Base-by-base conservation (phyloP, 2,329 filamentous ascomycete genomes). In the Phialocephala sp. region DNA sequence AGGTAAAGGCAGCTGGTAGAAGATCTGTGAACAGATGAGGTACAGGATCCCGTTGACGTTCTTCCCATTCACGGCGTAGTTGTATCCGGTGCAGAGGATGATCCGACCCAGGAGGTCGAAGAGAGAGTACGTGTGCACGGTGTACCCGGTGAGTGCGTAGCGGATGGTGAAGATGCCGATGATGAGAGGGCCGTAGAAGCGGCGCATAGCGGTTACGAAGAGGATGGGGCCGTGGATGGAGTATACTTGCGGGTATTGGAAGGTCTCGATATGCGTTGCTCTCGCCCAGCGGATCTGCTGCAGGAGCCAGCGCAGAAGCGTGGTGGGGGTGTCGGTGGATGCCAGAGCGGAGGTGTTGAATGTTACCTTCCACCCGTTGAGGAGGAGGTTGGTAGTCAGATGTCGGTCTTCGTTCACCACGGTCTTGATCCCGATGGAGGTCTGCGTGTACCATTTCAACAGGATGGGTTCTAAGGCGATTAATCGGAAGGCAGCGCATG, bases 351-450 rank as follows among this genome's bases (percentile, higher is more conserved):
- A 71, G 12, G 76, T 74, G 39, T 74, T 74, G 61, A 77, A 79
- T 12, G 73, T 75, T 32, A 79, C 73, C 22, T 72, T 75, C 74
- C 75, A 77, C 8, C 76, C 76, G 41, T 71, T 71, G 3, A 78
- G 69, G 4, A 79, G 72, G 0, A 79, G 70, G 9, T 75, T 74
- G 9, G 77, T 79, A 0, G 77, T 79, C 4, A 79, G 70, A 61
- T 79, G 77, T 9, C 77, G 75, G 63, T 79, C 77, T 64, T 79
- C 77, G 62, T 79, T 79, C 39, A 79, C 73, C 55, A 78, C 61
- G 68, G 78, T 78, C 43, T 73, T 74, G 61, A 76, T 72, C 1
- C 77, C 77, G n/a, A 76, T 63, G 0, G 76, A 72, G 0, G 69
- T 77, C 67, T 79, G 77, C 2, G 74, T 77, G 58, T 79, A 79